Conservation (phyloP, 2,329 filamentous ascomycete genomes). For the Leptographium radiaticola region DNA sequence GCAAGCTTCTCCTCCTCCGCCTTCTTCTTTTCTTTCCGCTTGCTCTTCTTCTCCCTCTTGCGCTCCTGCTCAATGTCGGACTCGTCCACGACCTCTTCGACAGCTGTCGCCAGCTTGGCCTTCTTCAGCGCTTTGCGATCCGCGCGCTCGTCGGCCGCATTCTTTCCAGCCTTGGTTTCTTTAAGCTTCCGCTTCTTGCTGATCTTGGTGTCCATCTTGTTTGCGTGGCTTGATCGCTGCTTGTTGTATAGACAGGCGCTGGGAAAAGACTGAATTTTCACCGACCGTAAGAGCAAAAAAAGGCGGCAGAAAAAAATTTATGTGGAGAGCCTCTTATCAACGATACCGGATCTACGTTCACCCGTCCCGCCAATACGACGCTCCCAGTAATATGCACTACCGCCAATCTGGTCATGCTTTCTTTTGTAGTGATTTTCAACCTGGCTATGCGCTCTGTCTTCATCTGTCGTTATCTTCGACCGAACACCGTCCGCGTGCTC, state of each 20-base stretch:
- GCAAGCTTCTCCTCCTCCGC: not conserved
- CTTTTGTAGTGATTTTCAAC: no score
- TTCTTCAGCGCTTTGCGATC: slow-evolving; percentile 11
- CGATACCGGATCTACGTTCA: not conserved
- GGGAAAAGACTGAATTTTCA: not conserved
- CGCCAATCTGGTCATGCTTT: no score
- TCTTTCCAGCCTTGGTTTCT: slow-evolving; percentile 15
- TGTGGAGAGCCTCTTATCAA: not conserved
- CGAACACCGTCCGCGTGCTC: not conserved
- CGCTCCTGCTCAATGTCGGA: slow-evolving; percentile 8
- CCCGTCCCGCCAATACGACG: not conserved
- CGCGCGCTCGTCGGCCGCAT: not conserved
- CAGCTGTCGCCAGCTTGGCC: slow-evolving; percentile 4
- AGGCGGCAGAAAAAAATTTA: slow-evolving; percentile 1
- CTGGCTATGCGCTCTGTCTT: no score
- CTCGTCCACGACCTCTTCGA: slow-evolving; percentile 8
- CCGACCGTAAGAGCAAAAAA: slow-evolving; percentile 1
- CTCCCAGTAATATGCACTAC: no score
- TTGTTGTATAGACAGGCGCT: not conserved
- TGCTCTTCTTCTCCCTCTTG: slow-evolving; percentile 13
- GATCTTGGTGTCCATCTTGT: slow-evolving; percentile 14
- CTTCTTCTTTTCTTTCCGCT: slow-evolving; percentile 4
- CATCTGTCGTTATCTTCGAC: not conserved
- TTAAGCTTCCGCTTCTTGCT: slow-evolving; percentile 24
- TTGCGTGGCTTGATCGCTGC: not conserved